A percentile compares a stretch with the other conserved stretches of the same genome.
Evolutionary conservation across 2,329 filamentous ascomycete species (phyloP).

Genomic region (Pseudonectria buxi): DNA sequence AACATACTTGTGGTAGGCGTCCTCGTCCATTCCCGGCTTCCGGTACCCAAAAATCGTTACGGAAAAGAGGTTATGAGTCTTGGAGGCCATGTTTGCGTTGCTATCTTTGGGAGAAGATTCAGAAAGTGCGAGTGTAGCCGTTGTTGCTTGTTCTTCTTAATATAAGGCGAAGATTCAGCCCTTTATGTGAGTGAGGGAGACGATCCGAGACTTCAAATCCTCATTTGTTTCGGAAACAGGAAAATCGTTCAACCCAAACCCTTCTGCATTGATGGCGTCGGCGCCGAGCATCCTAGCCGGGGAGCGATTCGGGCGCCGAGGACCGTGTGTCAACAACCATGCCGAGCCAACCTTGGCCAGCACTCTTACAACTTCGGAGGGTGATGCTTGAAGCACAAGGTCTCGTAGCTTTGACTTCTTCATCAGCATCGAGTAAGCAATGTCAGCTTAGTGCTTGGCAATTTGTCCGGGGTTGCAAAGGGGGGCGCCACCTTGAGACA

Average conservation of each 20-base stretch:
- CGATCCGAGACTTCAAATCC: too few species aligned
- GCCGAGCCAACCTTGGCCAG: slow-evolving; percentile 8
- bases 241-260: not conserved
- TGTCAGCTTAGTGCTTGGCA: too few species aligned
- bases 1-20: slow-evolving; percentile 16
- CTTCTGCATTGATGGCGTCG: not conserved
- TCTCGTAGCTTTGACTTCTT: too few species aligned
- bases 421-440: too few species aligned
- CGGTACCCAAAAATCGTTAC: slow-evolving; percentile 19
- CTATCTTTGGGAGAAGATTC: not conserved
- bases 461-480: too few species aligned
- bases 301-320: slow-evolving; percentile 15
- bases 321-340: slow-evolving; percentile 5
- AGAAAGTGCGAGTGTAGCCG: too few species aligned
- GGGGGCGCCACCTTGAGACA: not conserved
- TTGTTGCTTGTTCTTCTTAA: too few species aligned
- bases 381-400: slow-evolving; percentile 1
- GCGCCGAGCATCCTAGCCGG: slow-evolving; percentile 5
- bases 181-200: too few species aligned
- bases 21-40: slow-evolving; percentile 13
- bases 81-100: slow-evolving; percentile 1
- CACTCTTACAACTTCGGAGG: not conserved
- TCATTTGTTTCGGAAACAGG: not conserved
- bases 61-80: slow-evolving; percentile 9
- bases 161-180: too few species aligned